A percentile compares a stretch with the other conserved stretches of the same genome.
Conservation (phyloP, 2,329 filamentous ascomycete genomes). For the Camillea tinctor region DNA sequence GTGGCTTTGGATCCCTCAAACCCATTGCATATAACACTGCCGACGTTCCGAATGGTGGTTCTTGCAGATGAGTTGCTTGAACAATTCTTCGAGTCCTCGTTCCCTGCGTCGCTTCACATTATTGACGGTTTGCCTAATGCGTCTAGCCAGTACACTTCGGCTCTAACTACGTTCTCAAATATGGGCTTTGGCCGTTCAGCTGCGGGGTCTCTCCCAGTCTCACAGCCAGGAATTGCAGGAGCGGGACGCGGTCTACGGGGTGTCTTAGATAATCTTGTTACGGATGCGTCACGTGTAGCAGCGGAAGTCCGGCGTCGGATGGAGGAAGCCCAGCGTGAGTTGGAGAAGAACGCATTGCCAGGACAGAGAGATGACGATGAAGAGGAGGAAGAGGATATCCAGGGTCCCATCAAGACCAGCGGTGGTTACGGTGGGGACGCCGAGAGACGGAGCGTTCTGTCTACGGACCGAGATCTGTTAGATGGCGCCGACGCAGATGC, state of each 20-base stretch:
- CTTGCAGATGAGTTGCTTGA: conserved; percentile 93
- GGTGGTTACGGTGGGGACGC: conserved; percentile 52
- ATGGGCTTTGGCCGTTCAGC: conserved; percentile 55
- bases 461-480: conserved; percentile 67
- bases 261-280: conserved; percentile 95
- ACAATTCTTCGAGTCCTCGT: conserved; percentile 95
- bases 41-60: conserved; percentile 98
- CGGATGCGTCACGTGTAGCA: conserved; percentile 93
- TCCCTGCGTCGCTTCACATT: conserved; percentile 88
- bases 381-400: conserved; percentile 63
- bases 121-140: conserved; percentile 57
- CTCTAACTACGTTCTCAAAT: conserved; percentile 80
- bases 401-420: conserved; percentile 30
- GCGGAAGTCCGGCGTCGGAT: conserved; percentile 88
- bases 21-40: conserved; percentile 90
- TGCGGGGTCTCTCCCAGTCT: conserved; percentile 38
- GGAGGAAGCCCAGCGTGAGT: conserved; percentile 90
- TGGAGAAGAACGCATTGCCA: conserved; percentile 78
- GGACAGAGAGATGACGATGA: conserved; percentile 65
- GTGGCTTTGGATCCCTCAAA: conserved; percentile 88
- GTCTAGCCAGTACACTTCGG: conserved; percentile 54
- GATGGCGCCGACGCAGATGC: conserved; percentile 74
- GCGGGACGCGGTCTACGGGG: conserved; percentile 77
- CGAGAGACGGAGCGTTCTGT: conserved; percentile 63
- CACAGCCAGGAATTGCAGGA: conserved; percentile 41